Evolutionary conservation across 352 stramenopile species (phyloP).

Genomic region (Phytopythium montanum): DNA sequence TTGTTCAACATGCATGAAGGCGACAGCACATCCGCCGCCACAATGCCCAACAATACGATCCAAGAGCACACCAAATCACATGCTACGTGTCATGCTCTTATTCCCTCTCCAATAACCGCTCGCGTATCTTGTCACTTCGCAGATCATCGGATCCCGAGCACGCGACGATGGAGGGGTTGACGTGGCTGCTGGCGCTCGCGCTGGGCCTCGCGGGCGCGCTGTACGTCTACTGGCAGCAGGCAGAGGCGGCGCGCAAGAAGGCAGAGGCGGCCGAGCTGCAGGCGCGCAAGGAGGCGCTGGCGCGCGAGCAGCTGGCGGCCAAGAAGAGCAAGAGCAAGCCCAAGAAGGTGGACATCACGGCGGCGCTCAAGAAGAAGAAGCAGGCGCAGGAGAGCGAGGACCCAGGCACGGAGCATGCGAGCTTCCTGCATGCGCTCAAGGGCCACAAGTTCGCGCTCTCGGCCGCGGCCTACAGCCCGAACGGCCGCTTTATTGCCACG

Average conservation of each 20-base stretch:
- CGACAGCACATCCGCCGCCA: background rate
- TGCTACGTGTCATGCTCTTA: background rate
- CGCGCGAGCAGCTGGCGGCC: constrained; percentile 40
- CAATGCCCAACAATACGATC: background rate
- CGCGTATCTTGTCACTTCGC: constrained; percentile 5
- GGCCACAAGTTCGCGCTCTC: constrained; percentile 74
- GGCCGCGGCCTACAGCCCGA: constrained; percentile 65
- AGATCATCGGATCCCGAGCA: background rate
- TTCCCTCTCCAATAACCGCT: background rate
- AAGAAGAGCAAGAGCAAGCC: constrained; percentile 65
- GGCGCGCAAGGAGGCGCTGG: constrained; percentile 50
- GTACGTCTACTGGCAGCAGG: constrained; percentile 61
- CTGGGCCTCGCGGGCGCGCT: constrained; percentile 45
- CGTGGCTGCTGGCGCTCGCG: constrained; percentile 56
- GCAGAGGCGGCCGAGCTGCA: constrained; percentile 25
- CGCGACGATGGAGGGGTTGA: background rate
- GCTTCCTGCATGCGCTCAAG: constrained; percentile 46
- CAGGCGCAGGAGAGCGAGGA: constrained; percentile 14
- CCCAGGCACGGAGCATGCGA: constrained; percentile 26
- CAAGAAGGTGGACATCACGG: constrained; percentile 70
- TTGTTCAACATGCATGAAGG: background rate
- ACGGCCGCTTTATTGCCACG: constrained; percentile 74
- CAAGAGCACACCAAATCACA: background rate
- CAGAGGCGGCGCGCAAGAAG: constrained; percentile 39
- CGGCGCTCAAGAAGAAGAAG: constrained; percentile 66